Evolutionary conservation across 495 filamentous ascomycete species (phyloP).

Genomic region (Darksidea phi): DNA sequence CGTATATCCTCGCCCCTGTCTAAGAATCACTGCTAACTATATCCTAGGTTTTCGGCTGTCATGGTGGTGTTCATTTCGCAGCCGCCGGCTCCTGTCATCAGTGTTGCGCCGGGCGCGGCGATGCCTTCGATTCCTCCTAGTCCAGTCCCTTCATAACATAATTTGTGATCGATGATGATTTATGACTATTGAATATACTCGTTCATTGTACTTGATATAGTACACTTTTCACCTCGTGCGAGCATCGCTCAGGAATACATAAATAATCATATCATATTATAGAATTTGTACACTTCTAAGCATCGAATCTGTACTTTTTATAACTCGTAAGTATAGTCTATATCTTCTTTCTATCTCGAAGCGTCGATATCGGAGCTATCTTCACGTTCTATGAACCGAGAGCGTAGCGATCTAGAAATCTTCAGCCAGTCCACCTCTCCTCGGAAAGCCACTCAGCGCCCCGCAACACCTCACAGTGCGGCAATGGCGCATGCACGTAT

Average conservation of each 20-base stretch:
- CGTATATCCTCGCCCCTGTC: neutral
- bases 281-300: no score
- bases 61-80: slow-evolving; percentile 14
- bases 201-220: neutral
- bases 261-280: no score
- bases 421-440: no score
- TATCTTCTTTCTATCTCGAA: no score
- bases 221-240: neutral
- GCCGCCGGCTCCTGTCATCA: neutral
- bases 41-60: slow-evolving; percentile 10
- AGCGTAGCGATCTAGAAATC: no score
- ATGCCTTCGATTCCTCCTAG: neutral
- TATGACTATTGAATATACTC: neutral
- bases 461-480: no score
- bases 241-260: no score
- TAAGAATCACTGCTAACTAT: neutral
- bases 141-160: neutral
- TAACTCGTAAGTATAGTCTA: neutral
- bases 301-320: no score
- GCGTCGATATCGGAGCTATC: no score
- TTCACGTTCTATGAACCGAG: no score
- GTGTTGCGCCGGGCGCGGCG: neutral
- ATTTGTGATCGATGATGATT: neutral
- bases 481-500: no score
- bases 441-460: no score